A percentile compares a stretch with the other conserved stretches of the same genome.
phyloP scores from a whole-genome alignment of 768 basidiomycete species.

The Trametes sanguinea region DNA sequence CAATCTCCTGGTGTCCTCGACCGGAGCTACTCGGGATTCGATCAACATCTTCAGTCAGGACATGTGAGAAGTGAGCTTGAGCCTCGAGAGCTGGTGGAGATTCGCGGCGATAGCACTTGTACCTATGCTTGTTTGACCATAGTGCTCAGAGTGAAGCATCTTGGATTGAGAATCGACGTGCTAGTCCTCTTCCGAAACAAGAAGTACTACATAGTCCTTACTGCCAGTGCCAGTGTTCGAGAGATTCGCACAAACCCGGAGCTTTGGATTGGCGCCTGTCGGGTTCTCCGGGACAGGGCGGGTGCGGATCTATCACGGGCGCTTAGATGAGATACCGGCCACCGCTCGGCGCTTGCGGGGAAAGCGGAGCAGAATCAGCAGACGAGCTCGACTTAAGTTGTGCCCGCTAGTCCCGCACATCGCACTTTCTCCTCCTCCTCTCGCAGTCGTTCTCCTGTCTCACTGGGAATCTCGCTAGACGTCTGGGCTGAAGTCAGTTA shows the following conservation, averaged over 20 bases:
- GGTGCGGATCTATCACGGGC: not conserved
- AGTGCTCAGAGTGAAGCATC: too few relatives aligned
- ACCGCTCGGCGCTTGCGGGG: too few relatives aligned
- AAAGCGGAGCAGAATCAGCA: too few relatives aligned
- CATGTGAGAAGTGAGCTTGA: conserved; percentile 10
- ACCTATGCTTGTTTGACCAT: too few relatives aligned
- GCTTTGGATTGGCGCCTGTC: not conserved
- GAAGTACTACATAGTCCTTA: too few relatives aligned
- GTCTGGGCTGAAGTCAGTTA: not conserved
- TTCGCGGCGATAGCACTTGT: too few relatives aligned
- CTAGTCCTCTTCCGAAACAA: too few relatives aligned
- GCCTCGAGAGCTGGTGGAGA: not conserved
- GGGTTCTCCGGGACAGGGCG: not conserved
- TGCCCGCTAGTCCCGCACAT: too few relatives aligned
- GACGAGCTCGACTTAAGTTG: too few relatives aligned
- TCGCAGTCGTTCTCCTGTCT: not conserved
- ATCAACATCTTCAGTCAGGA: conserved; percentile 32
- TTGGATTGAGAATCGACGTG: too few relatives aligned
- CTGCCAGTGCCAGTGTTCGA: too few relatives aligned
- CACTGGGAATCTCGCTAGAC: not conserved
- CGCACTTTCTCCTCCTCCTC: not conserved
- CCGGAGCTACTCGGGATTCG: conserved; percentile 42
- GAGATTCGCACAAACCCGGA: too few relatives aligned
- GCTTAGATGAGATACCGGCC: conserved; percentile 12
- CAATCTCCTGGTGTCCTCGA: conserved; percentile 49